These are phyloP conservation scores for Codiaeum variegatum DNA, from an alignment of 441 rosid species.

Conservation along the genomic window DNA sequence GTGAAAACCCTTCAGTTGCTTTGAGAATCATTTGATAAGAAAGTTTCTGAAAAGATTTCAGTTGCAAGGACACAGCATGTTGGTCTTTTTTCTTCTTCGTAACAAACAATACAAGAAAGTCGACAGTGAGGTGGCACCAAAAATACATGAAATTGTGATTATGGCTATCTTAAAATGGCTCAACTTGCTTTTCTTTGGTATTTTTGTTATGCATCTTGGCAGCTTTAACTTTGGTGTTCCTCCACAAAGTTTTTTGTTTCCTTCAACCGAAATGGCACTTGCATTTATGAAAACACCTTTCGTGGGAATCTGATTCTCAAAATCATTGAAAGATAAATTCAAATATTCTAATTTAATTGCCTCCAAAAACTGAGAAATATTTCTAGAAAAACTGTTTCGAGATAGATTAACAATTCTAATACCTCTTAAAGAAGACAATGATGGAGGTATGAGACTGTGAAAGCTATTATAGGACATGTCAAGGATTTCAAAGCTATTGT, in stretches of 20 bases:
- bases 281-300: slow-evolving; percentile 6
- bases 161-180: background rate
- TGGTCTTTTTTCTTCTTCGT: background rate
- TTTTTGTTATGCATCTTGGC: background rate
- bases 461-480: background rate
- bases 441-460: background rate
- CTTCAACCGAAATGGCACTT: slow-evolving; percentile 11
- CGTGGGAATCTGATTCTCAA: slow-evolving; percentile 12
- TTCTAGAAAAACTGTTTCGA: background rate
- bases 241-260: slow-evolving; percentile 11
- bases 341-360: background rate
- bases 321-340: slow-evolving; percentile 18
- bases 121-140: too few relatives aligned
- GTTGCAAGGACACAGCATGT: background rate
- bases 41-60: background rate
- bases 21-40: slow-evolving; percentile 3
- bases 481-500: background rate
- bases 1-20: slow-evolving; percentile 9
- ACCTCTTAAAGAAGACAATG: background rate
- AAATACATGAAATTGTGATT: background rate
- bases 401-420: background rate
- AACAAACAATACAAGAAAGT: background rate
- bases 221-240: slow-evolving; percentile 13
- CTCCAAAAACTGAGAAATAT: slow-evolving; percentile 1
- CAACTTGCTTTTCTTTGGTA: background rate